Evolutionary conservation across 176 grass and related monocot species (phyloP).

Genomic region (barley (Hordeum vulgare)): MorexV3_pseudomolecules_assembly NC_058523.1:476378615-476379114

Average conservation of each 20-base stretch:
- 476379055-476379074: not conserved
- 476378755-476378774: constrained; percentile 29
- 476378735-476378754: constrained; percentile 23
- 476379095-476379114: not conserved
- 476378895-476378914: not conserved
- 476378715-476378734: constrained; percentile 22
- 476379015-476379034: not conserved
- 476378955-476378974: not conserved
- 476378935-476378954: not conserved
- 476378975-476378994: not conserved
- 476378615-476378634: constrained; percentile 64
- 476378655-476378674: constrained; percentile 96
- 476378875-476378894: not conserved
- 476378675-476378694: constrained; percentile 46
- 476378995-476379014: not conserved
- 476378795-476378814: not conserved
- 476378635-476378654: constrained; percentile 87
- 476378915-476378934: not conserved
- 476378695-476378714: not conserved
- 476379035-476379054: not conserved
- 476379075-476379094: not conserved
- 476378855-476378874: not conserved
- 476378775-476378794: constrained; percentile 1
- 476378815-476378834: not conserved
- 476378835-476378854: not conserved